Conservation (phyloP, 176 grass and related monocot species). For the Hyparrhenia diplandra region DNA sequence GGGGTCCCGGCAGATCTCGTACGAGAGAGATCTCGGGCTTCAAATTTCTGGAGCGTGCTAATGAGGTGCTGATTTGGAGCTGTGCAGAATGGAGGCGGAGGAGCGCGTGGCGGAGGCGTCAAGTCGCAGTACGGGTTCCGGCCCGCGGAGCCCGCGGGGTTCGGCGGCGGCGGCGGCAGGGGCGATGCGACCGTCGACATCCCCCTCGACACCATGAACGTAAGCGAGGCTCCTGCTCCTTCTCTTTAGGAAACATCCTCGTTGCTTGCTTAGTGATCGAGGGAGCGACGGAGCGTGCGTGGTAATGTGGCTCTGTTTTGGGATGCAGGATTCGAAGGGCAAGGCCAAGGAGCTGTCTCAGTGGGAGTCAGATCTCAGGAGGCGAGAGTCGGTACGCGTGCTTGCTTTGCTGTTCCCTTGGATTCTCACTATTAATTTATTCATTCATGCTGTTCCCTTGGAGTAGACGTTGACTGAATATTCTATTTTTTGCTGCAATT, state of each 20-base stretch:
- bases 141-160: conserved; percentile 42
- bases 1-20: conserved; percentile 28
- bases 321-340: conserved; percentile 51
- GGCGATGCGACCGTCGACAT: conserved; percentile 53
- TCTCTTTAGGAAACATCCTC: neutral
- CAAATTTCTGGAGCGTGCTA: neutral
- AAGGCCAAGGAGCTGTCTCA: conserved; percentile 66
- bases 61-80: conserved; percentile 7
- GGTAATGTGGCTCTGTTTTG: neutral
- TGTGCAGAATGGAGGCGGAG: conserved; percentile 60
- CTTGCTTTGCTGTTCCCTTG: neutral
- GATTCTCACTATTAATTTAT: neutral
- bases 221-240: conserved; percentile 18
- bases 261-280: neutral
- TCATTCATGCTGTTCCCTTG: too few species aligned
- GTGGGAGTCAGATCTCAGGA: conserved; percentile 77
- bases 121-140: conserved; percentile 48
- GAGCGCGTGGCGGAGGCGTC: conserved; percentile 22
- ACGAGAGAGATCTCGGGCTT: conserved; percentile 11
- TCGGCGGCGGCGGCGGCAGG: conserved; percentile 47
- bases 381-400: conserved; percentile 54
- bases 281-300: neutral
- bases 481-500: conserved; percentile 1
- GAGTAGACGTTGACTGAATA: neutral
- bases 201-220: conserved; percentile 69